phyloP scores from a whole-genome alignment of 371 early-diverging fungal species.

The Massospora cicadina region DNA sequence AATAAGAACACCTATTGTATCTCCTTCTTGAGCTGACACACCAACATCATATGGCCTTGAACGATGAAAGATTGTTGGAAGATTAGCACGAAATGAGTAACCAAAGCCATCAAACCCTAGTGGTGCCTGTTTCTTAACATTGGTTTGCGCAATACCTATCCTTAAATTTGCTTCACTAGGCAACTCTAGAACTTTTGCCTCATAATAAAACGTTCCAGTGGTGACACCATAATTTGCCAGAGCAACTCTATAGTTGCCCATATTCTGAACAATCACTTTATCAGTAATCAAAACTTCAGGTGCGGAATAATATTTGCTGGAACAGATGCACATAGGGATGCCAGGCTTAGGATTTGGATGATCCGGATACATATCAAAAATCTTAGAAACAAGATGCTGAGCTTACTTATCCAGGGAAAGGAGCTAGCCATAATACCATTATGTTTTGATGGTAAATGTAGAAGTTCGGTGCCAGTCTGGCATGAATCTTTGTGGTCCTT shows the following conservation, averaged over 20 bases:
- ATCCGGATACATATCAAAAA: slow-evolving; percentile 9
- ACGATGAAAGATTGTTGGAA: slow-evolving; percentile 7
- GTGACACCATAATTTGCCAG: slow-evolving; percentile 1
- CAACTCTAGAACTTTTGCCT: background rate
- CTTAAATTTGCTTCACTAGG: background rate
- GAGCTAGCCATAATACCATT: background rate
- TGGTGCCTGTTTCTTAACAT: background rate
- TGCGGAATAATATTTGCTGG: background rate
- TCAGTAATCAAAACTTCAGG: background rate
- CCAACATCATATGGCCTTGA: slow-evolving; percentile 1
- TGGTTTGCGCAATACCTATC: slow-evolving; percentile 1
- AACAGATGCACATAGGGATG: background rate
- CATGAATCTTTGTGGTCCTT: background rate
- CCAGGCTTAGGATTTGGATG: slow-evolving; percentile 3
- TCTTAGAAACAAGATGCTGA: background rate
- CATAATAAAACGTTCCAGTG: slow-evolving; percentile 5
- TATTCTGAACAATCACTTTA: background rate
- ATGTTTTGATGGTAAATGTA: slow-evolving; percentile 1
- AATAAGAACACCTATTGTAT: slow-evolving; percentile 8
- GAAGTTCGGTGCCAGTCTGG: background rate
- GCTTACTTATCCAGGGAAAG: slow-evolving; percentile 4
- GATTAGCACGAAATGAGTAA: slow-evolving; percentile 6
- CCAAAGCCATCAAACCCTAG: slow-evolving; percentile 10
- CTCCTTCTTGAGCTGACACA: background rate
- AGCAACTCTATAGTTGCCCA: background rate